Evolutionary conservation across 805 yeast species (phyloP).

Genomic region (Candida ulmi): DNA sequence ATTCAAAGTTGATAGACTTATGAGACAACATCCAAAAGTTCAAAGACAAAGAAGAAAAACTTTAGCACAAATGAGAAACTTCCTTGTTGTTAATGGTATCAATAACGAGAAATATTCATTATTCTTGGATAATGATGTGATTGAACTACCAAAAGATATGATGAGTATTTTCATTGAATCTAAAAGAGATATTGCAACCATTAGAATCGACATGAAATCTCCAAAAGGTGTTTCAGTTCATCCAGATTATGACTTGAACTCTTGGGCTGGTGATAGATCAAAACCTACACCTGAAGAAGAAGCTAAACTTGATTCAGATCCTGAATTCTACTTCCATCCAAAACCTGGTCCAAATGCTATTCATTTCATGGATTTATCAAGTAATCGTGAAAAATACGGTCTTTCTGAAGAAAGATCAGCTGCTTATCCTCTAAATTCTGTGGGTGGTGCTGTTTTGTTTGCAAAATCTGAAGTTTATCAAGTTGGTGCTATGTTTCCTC

Average conservation of each 20-base stretch:
- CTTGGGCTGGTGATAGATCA: constrained; percentile 28
- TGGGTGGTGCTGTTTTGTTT: constrained; percentile 47
- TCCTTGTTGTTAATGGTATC: constrained; percentile 18
- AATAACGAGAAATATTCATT: constrained; percentile 24
- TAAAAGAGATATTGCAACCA: constrained; percentile 26
- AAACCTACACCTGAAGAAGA: constrained; percentile 21
- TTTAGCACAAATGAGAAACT: constrained; percentile 22
- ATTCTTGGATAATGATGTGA: constrained; percentile 28
- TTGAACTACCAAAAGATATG: constrained; percentile 21
- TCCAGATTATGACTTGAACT: constrained; percentile 28
- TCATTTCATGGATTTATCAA: constrained; percentile 9
- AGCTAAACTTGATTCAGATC: constrained; percentile 5
- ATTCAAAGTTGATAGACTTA: constrained; percentile 9
- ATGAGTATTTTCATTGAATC: constrained; percentile 19
- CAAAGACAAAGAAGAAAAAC: constrained; percentile 21
- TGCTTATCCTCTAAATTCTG: constrained; percentile 32
- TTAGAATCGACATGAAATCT: constrained; percentile 22
- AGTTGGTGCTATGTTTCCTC: constrained; percentile 43
- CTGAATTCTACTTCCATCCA: constrained; percentile 13
- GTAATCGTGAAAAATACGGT: constrained; percentile 8
- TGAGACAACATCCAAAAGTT: constrained; percentile 13
- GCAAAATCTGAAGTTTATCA: constrained; percentile 36
- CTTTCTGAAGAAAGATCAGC: constrained; percentile 1
- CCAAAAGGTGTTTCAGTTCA: constrained; percentile 7
- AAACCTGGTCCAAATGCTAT: constrained; percentile 8